These are phyloP conservation scores for Phanerochaete sordida DNA, from an alignment of 768 basidiomycete genomes.

Conservation along the genomic window DNA sequence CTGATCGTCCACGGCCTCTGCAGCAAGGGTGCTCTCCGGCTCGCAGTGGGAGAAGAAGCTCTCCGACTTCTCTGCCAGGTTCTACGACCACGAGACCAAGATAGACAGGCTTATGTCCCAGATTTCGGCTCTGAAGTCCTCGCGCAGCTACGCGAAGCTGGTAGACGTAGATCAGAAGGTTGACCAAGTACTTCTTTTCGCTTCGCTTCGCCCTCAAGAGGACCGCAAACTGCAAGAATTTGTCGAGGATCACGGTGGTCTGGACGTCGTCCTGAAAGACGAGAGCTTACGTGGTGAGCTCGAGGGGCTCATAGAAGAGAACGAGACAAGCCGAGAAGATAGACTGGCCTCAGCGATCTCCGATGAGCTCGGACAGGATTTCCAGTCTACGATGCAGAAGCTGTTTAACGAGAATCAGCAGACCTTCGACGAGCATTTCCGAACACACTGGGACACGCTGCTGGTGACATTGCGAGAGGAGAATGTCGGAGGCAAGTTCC, in stretches of 20 bases:
- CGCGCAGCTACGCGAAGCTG: not conserved
- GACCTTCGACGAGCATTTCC: not conserved
- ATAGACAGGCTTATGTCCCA: not conserved
- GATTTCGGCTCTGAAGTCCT: not conserved
- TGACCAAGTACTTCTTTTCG: not conserved
- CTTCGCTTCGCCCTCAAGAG: not conserved
- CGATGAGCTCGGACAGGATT: not conserved
- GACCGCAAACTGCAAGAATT: not conserved
- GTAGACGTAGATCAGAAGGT: not conserved
- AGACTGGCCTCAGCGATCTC: not conserved
- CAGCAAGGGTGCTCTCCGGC: slow-evolving; percentile 23
- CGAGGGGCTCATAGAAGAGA: not conserved
- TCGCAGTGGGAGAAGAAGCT: slow-evolving; percentile 24
- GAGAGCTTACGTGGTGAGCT: not conserved
- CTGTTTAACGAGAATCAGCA: not conserved
- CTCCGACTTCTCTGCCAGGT: slow-evolving; percentile 11
- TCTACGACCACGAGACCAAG: not conserved
- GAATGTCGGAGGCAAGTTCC: not conserved
- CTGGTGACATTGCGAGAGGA: not conserved
- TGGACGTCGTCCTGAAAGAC: not conserved
- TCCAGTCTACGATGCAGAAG: not conserved
- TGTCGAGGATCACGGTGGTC: not conserved
- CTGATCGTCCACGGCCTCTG: not conserved
- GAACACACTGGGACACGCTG: not conserved
- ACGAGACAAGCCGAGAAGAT: not conserved